phyloP scores from a whole-genome alignment of 129 eudicot species.

The Helichrysum umbraculigerum region DNA sequence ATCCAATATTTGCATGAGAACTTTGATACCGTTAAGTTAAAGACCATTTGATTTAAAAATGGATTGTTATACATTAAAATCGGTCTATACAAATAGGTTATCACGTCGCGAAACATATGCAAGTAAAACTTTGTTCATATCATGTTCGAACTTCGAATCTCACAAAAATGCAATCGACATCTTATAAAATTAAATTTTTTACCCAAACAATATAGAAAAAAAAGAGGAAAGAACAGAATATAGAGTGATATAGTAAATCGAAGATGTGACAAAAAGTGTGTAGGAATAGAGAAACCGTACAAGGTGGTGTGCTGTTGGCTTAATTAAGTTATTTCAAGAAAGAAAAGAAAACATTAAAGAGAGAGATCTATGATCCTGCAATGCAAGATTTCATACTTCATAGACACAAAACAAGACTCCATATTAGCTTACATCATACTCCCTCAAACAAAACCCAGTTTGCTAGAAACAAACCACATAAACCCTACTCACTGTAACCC shows the following conservation, averaged over 20 bases:
- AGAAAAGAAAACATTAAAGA: conserved; percentile 19
- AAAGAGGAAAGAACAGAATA: background rate
- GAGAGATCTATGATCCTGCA: conserved; percentile 26
- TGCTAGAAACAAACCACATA: conserved; percentile 32
- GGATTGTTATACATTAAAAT: too few species aligned
- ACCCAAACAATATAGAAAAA: background rate
- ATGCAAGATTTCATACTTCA: conserved; percentile 33
- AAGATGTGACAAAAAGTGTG: conserved; percentile 21
- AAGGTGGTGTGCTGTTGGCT: conserved; percentile 6
- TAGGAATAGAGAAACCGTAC: conserved; percentile 31
- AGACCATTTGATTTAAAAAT: too few species aligned
- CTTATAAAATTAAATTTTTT: background rate
- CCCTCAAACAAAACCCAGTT: conserved; percentile 17
- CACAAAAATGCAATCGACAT: background rate
- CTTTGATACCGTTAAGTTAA: too few species aligned
- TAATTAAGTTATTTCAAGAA: conserved; percentile 4
- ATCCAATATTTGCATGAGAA: too few species aligned
- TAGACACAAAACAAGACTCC: conserved; percentile 22
- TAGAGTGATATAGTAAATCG: background rate
- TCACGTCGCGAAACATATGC: too few species aligned
- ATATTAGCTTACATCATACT: conserved; percentile 36
- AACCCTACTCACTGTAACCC: conserved; percentile 41
- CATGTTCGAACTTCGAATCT: background rate
- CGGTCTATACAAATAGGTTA: too few species aligned
- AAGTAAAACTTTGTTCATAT: too few species aligned